Evolutionary conservation across 2,329 filamentous ascomycete species (phyloP).

Genomic region (Chaetomium sp.): DNA sequence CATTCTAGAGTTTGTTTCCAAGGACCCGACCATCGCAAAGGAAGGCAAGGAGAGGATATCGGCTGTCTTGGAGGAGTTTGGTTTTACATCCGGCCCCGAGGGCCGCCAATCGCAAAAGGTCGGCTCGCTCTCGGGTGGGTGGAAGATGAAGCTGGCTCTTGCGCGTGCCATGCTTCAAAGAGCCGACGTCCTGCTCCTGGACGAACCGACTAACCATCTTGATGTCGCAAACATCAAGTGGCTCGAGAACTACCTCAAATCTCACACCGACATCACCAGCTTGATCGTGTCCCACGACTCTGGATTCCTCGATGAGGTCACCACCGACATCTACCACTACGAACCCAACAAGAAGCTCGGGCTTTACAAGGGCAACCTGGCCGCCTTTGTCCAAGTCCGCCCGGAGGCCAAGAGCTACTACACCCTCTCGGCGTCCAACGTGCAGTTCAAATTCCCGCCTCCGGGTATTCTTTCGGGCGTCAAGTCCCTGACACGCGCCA

Average conservation of each 20-base stretch:
- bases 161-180: slow-evolving; percentile 94
- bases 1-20: slow-evolving; percentile 86
- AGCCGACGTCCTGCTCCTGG: slow-evolving; percentile 91
- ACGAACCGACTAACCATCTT: slow-evolving; percentile 98
- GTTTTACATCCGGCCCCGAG: slow-evolving; percentile 84
- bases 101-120: slow-evolving; percentile 86
- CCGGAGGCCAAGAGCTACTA: slow-evolving; percentile 98
- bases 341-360: slow-evolving; percentile 90
- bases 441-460: slow-evolving; percentile 96
- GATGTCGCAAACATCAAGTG: slow-evolving; percentile 95
- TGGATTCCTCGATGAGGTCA: slow-evolving; percentile 91
- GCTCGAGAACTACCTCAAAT: slow-evolving; percentile 91
- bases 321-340: slow-evolving; percentile 98
- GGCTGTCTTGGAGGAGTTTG: slow-evolving; percentile 80
- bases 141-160: slow-evolving; percentile 99
- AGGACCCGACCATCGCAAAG: slow-evolving; percentile 77
- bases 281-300: slow-evolving; percentile 99
- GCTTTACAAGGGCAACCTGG: slow-evolving; percentile 76
- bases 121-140: slow-evolving; percentile 91
- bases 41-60: slow-evolving; percentile 77
- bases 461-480: slow-evolving; percentile 91
- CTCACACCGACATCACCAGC: slow-evolving; percentile 92
- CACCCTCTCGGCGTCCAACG: slow-evolving; percentile 78
- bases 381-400: slow-evolving; percentile 77
- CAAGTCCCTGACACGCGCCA: slow-evolving; percentile 89